Conservation (phyloP, 2,329 filamentous ascomycete genomes). For the Ophiocordyceps robertsii region DNA sequence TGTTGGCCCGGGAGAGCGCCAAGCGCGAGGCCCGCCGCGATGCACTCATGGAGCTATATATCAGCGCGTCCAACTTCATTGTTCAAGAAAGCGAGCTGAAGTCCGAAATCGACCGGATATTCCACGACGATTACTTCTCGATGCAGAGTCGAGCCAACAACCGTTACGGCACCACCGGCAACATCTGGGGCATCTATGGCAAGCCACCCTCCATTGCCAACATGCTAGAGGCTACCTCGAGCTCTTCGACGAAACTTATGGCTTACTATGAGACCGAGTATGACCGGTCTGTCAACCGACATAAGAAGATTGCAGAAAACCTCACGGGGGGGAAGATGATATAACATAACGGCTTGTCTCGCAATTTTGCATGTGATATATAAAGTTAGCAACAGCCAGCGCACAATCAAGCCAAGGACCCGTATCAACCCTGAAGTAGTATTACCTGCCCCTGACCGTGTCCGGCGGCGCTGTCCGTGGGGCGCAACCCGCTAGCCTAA, state of each 20-base stretch:
- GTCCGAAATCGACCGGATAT: conserved; percentile 59
- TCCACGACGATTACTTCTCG: conserved; percentile 47
- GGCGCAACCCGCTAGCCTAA: too few species aligned
- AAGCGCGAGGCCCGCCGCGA: conserved; percentile 51
- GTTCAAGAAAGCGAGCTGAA: conserved; percentile 67
- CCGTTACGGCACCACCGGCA: conserved; percentile 24
- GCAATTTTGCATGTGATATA: neutral
- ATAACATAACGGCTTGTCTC: conserved; percentile 12
- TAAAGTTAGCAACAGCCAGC: neutral
- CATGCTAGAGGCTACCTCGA: conserved; percentile 26
- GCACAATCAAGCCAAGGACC: neutral
- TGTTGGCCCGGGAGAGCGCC: conserved; percentile 23
- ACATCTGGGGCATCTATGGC: conserved; percentile 38
- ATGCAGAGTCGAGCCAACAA: conserved; percentile 17
- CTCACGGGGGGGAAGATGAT: conserved; percentile 46
- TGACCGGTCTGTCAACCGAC: conserved; percentile 33
- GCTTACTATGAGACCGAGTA: conserved; percentile 23
- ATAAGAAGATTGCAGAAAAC: conserved; percentile 44
- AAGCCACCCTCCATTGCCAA: conserved; percentile 29
- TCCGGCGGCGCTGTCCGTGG: too few species aligned
- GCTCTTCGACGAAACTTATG: conserved; percentile 21
- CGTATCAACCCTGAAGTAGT: too few species aligned
- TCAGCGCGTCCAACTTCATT: conserved; percentile 79
- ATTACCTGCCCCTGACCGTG: too few species aligned
- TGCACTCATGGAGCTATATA: conserved; percentile 75